phyloP scores from a whole-genome alignment of 169 alveolate genomes.

The Toxoplasma gondii region DNA sequence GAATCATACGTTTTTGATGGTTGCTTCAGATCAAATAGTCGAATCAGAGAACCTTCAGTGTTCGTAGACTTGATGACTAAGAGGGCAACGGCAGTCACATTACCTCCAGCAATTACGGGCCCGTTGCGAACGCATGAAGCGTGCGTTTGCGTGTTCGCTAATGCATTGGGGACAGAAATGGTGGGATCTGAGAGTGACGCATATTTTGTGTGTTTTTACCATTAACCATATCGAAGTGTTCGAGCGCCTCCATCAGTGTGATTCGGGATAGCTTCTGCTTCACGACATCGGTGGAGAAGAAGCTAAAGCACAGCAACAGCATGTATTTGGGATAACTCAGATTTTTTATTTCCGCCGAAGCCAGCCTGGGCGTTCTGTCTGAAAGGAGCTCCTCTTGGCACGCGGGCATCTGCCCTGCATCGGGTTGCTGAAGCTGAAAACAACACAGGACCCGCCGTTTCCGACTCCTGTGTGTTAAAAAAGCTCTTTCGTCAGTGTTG shows the following conservation, averaged over 20 bases:
- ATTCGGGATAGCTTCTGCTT: conserved; percentile 53
- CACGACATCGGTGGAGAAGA: conserved; percentile 11
- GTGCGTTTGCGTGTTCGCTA: no score
- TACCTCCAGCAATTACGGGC: no score
- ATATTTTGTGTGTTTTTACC: conserved; percentile 9
- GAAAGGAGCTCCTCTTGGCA: conserved; percentile 16
- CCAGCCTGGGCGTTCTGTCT: neutral
- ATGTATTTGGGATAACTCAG: neutral
- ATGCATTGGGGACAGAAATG: no score
- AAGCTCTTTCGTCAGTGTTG: no score
- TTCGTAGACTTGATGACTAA: no score
- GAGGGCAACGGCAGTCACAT: no score
- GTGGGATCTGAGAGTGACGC: no score
- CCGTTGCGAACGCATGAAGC: no score
- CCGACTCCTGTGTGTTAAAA: neutral
- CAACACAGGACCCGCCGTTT: neutral
- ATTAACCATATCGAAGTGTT: conserved; percentile 60
- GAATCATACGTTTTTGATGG: no score
- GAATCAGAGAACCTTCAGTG: no score
- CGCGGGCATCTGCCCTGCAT: neutral
- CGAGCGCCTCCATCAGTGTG: conserved; percentile 60
- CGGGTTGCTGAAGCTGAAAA: conserved; percentile 16
- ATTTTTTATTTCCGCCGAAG: neutral
- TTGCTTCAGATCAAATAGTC: no score
- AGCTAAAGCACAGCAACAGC: neutral